Conservation (phyloP, 176 grass and related monocot genomes). For the Phragmites australis region DNA sequence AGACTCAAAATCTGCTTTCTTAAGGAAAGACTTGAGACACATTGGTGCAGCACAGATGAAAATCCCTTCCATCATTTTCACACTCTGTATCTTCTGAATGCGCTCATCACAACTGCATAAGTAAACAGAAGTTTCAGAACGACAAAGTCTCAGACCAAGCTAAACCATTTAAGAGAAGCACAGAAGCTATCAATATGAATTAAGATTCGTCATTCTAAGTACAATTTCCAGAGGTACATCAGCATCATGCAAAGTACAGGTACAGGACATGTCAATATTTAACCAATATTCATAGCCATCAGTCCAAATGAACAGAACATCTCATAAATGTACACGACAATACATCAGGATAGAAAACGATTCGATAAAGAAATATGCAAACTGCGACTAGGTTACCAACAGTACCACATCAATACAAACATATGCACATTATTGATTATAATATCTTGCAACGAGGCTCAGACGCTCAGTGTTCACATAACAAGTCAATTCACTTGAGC, state of each 20-base stretch:
- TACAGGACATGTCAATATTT: background rate
- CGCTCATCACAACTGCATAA: constrained; percentile 83
- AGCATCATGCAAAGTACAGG: background rate
- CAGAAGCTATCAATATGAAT: background rate
- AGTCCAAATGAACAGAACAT: constrained; percentile 16
- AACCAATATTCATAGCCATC: constrained; percentile 1
- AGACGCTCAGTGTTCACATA: background rate
- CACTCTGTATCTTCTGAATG: constrained; percentile 95
- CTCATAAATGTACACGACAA: background rate
- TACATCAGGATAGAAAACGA: background rate
- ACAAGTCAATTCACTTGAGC: background rate
- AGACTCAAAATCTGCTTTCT: constrained; percentile 69
- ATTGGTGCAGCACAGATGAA: constrained; percentile 93
- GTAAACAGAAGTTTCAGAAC: constrained; percentile 37
- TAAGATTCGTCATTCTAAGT: background rate
- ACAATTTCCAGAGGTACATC: background rate
- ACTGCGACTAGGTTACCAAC: background rate
- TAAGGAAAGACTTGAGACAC: constrained; percentile 95
- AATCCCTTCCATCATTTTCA: constrained; percentile 98
- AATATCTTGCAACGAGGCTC: background rate
- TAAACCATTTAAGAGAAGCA: constrained; percentile 5
- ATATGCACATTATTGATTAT: constrained; percentile 10
- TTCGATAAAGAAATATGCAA: constrained; percentile 15
- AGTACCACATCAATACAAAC: constrained; percentile 20
- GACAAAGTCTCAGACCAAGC: background rate